These are phyloP conservation scores for Buddleja alternifolia DNA, from an alignment of 257 asterid genomes.

Conservation along the genomic window DNA sequence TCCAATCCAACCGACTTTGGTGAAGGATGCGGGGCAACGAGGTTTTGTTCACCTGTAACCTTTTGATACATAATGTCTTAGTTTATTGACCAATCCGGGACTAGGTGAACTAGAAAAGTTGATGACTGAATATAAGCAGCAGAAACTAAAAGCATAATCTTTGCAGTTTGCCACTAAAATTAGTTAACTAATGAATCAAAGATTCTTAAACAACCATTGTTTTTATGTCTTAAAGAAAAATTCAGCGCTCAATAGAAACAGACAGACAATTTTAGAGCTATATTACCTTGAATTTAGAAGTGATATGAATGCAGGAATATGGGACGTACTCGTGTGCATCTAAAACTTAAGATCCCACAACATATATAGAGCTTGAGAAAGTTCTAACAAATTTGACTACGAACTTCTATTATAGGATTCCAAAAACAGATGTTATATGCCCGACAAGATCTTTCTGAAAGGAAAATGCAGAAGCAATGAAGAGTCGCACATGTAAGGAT, in stretches of 20 bases:
- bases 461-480: neutral
- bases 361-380: neutral
- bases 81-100: slow-evolving; percentile 20
- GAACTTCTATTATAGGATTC: neutral
- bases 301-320: neutral
- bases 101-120: neutral
- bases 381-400: neutral
- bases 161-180: slow-evolving; percentile 7
- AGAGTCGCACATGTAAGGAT: neutral
- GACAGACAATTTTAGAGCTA: neutral
- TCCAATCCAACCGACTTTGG: slow-evolving; percentile 43
- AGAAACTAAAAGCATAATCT: neutral
- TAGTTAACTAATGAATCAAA: neutral
- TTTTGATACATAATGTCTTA: slow-evolving; percentile 29
- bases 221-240: neutral
- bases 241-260: neutral
- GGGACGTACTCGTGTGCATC: slow-evolving; percentile 17
- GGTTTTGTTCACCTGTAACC: slow-evolving; percentile 49
- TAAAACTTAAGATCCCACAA: slow-evolving; percentile 11
- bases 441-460: neutral
- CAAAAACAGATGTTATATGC: neutral
- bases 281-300: slow-evolving; percentile 20
- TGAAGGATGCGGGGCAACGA: slow-evolving; percentile 41
- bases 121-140: neutral
- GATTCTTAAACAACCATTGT: slow-evolving; percentile 13